Conservation (phyloP, 176 grass and related monocot species). For the Cymbopogon citratus region DNA sequence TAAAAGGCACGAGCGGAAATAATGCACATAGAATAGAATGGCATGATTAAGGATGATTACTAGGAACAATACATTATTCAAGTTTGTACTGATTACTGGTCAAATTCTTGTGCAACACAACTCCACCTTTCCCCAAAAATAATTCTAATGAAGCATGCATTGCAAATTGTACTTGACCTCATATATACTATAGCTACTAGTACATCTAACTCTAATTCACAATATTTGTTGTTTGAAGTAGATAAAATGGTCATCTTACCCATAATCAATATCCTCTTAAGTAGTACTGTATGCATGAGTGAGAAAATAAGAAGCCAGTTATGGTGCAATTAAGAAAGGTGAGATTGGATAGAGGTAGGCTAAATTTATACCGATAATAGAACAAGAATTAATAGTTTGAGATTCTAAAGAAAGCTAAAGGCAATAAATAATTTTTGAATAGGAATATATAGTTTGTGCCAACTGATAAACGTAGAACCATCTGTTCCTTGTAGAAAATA, state of each 20-base stretch:
- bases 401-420: too few species aligned
- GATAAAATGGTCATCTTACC: too few species aligned
- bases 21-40: constrained; percentile 10
- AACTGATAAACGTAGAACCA: too few species aligned
- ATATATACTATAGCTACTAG: not conserved
- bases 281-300: not conserved
- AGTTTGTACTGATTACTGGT: not conserved
- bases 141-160: too few species aligned
- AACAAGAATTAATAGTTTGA: not conserved
- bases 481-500: too few species aligned
- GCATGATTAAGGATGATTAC: constrained; percentile 33
- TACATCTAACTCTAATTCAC: not conserved
- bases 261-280: not conserved
- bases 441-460: too few species aligned
- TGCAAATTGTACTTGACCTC: not conserved
- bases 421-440: too few species aligned
- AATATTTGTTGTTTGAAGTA: not conserved
- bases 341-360: too few species aligned
- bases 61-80: constrained; percentile 5
- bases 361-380: not conserved
- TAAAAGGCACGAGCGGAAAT: constrained; percentile 6
- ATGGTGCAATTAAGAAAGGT: not conserved
- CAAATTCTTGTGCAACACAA: not conserved
- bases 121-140: not conserved
- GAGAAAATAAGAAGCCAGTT: not conserved